Conservation (phyloP, 495 filamentous ascomycete species). For the Cudoniella acicularis region DNA sequence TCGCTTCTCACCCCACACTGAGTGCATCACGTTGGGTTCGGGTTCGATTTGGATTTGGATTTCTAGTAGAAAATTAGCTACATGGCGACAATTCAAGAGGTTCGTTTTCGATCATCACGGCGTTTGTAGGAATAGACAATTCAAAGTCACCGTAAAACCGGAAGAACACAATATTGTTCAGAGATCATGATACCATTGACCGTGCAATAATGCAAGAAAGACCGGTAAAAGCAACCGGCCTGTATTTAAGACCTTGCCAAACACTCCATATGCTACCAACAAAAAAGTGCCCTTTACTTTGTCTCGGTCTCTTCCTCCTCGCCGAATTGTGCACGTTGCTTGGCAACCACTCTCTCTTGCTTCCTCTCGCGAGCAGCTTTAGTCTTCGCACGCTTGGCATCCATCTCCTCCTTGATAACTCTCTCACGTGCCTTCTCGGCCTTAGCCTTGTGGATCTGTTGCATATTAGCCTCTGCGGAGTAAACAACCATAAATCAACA, state of each 20-base stretch:
- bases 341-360: conserved; percentile 78
- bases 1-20: too few species aligned
- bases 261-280: conserved; percentile 26
- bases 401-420: conserved; percentile 97
- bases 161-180: conserved; percentile 20
- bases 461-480: neutral
- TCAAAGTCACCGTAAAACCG: too few species aligned
- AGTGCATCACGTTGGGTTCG: too few species aligned
- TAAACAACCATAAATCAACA: conserved; percentile 37
- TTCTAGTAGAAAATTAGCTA: too few species aligned
- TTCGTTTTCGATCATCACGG: too few species aligned
- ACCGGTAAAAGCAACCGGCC: conserved; percentile 33
- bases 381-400: conserved; percentile 98
- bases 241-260: conserved; percentile 28
- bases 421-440: conserved; percentile 96
- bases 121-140: too few species aligned
- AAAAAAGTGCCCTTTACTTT: conserved; percentile 25
- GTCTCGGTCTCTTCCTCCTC: conserved; percentile 61
- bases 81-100: too few species aligned
- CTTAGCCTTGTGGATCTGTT: conserved; percentile 98
- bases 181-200: conserved; percentile 51
- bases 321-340: conserved; percentile 78
- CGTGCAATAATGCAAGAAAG: conserved; percentile 50
- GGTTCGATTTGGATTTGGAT: too few species aligned
- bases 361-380: conserved; percentile 98